A percentile compares a stretch with the other conserved stretches of the same genome.
Evolutionary conservation across 2,329 filamentous ascomycete species (phyloP).

Genomic region (Cladosporium sp.): DNA sequence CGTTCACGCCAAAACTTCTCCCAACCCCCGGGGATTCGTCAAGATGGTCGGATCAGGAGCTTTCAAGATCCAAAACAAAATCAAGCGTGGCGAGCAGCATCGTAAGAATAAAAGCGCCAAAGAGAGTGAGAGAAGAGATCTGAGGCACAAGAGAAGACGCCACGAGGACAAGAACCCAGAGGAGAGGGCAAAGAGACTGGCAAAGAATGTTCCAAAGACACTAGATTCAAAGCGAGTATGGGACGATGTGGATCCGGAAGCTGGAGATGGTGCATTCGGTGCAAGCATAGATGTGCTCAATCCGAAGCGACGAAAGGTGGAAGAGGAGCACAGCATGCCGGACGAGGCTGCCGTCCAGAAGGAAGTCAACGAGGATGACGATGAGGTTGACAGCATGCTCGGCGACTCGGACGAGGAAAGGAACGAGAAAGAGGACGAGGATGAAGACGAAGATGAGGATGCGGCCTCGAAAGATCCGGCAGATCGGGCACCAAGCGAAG

Average conservation of each 20-base stretch:
- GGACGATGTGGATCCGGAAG: conserved; percentile 54
- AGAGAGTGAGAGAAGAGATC: conserved; percentile 69
- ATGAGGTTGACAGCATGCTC: conserved; percentile 74
- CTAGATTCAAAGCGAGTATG: conserved; percentile 85
- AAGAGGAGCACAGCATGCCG: conserved; percentile 20
- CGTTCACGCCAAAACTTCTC: too few species aligned
- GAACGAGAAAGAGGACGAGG: conserved; percentile 31
- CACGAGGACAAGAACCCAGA: conserved; percentile 80
- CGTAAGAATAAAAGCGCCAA: conserved; percentile 73
- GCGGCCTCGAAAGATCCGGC: conserved; percentile 21
- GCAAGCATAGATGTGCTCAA: conserved; percentile 42
- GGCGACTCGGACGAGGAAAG: conserved; percentile 53
- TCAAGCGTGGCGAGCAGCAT: conserved; percentile 71
- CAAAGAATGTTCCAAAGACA: conserved; percentile 72
- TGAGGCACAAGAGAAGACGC: conserved; percentile 72
- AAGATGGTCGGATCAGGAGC: conserved; percentile 18
- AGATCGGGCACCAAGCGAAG: conserved; percentile 35
- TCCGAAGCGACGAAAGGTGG: conserved; percentile 41
- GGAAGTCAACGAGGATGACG: conserved; percentile 34
- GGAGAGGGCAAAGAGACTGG: conserved; percentile 66
- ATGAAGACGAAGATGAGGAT: conserved; percentile 46
- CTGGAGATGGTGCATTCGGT: conserved; percentile 35
- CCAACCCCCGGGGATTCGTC: background rate
- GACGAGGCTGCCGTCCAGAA: conserved; percentile 25
- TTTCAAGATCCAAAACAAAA: conserved; percentile 49